These are phyloP conservation scores for Wallacemonas collosoma DNA, from an alignment of 208 protist genomes.

Conservation along the genomic window DNA sequence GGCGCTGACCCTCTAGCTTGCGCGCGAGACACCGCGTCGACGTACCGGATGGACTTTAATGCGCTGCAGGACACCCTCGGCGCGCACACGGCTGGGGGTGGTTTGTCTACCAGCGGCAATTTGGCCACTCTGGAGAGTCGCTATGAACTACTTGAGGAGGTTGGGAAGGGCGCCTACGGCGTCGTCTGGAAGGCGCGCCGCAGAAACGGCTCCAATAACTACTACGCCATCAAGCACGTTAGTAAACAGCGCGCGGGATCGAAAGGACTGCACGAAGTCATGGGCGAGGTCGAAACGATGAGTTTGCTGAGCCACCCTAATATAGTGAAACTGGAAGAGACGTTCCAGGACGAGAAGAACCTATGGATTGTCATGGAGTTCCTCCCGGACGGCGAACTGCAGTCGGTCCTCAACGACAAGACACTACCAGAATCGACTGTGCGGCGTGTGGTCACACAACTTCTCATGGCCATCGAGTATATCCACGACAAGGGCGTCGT, in stretches of 20 bases:
- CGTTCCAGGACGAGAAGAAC: conserved; percentile 69
- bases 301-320: conserved; percentile 88
- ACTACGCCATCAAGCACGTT: conserved; percentile 85
- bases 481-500: conserved; percentile 91
- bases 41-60: conserved; percentile 66
- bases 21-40: no score
- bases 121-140: conserved; percentile 33
- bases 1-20: no score
- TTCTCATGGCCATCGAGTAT: conserved; percentile 89
- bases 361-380: conserved; percentile 95
- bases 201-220: conserved; percentile 33
- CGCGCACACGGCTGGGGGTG: conserved; percentile 14
- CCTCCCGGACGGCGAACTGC: conserved; percentile 75
- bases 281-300: conserved; percentile 93
- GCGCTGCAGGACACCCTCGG: conserved; percentile 69
- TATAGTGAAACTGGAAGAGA: conserved; percentile 90
- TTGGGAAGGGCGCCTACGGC: conserved; percentile 87
- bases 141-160: conserved; percentile 65
- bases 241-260: conserved; percentile 68
- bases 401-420: conserved; percentile 38
- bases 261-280: conserved; percentile 70
- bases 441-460: conserved; percentile 72
- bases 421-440: conserved; percentile 51
- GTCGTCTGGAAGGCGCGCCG: conserved; percentile 74
- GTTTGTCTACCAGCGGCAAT: conserved; percentile 13